These are phyloP conservation scores for Hypoxylon intermedium DNA, from an alignment of 495 filamentous ascomycete genomes.

Conservation along the genomic window DNA sequence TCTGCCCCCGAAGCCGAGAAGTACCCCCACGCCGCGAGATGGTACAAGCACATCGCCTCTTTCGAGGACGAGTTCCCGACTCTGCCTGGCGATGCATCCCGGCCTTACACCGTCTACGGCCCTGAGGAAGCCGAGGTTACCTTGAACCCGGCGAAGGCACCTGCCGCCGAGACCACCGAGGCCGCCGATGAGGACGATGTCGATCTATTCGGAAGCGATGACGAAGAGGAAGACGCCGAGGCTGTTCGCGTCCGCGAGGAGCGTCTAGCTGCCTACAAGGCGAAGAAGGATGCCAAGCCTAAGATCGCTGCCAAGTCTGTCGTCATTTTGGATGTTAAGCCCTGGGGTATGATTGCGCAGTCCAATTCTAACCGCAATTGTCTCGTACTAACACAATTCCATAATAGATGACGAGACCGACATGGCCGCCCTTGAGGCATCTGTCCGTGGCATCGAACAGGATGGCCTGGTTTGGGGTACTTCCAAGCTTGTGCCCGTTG, in stretches of 20 bases:
- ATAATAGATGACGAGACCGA: conserved; percentile 85
- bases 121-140: conserved; percentile 79
- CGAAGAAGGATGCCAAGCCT: conserved; percentile 92
- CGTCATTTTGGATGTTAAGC: conserved; percentile 96
- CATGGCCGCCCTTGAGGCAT: conserved; percentile 78
- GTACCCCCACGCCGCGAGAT: conserved; percentile 92
- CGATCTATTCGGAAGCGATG: conserved; percentile 87
- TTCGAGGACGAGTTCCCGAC: conserved; percentile 90
- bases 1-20: conserved; percentile 76
- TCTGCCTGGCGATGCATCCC: conserved; percentile 88
- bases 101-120: conserved; percentile 87
- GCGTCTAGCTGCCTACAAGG: conserved; percentile 89
- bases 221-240: conserved; percentile 92
- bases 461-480: conserved; percentile 97
- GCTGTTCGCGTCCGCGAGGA: conserved; percentile 82
- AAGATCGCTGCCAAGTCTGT: conserved; percentile 94
- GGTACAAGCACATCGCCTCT: conserved; percentile 97
- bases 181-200: conserved; percentile 84
- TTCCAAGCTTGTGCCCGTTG: conserved; percentile 84
- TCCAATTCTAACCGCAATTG: not conserved
- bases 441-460: conserved; percentile 85
- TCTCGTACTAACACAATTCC: conserved; percentile 29
- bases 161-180: conserved; percentile 75
- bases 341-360: conserved; percentile 79
- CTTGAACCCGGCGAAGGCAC: conserved; percentile 85